phyloP scores from a whole-genome alignment of 495 filamentous ascomycete species.

The Talaromyces liani region DNA sequence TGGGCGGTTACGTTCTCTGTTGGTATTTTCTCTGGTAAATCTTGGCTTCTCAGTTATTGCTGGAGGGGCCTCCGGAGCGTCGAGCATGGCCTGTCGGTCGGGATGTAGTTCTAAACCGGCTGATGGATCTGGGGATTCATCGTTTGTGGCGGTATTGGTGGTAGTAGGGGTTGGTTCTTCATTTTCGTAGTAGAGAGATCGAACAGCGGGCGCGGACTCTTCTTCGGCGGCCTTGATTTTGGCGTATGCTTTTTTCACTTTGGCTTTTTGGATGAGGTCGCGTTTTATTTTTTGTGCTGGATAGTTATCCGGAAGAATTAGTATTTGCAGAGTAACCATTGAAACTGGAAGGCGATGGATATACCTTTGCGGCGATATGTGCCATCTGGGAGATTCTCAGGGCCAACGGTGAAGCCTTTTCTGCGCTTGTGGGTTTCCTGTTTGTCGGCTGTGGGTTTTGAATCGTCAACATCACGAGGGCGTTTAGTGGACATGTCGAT shows the following conservation, averaged over 20 bases:
- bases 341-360: constrained; percentile 9
- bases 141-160: constrained; percentile 19
- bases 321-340: not conserved
- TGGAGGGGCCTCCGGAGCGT: not conserved
- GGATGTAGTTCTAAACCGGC: constrained; percentile 58
- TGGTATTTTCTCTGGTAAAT: constrained; percentile 12
- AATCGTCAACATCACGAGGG: constrained; percentile 41
- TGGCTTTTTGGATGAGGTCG: constrained; percentile 85
- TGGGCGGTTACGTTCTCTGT: constrained; percentile 15
- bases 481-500: constrained; percentile 58
- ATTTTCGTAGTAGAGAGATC: constrained; percentile 26
- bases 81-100: constrained; percentile 47
- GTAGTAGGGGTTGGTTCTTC: constrained; percentile 11
- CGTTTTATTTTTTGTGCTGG: constrained; percentile 87
- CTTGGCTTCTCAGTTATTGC: constrained; percentile 4
- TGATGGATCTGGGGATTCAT: constrained; percentile 13
- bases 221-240: constrained; percentile 69
- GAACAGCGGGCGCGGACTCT: constrained; percentile 30
- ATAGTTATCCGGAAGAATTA: constrained; percentile 2
- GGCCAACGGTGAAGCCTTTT: constrained; percentile 74
- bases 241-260: constrained; percentile 86
- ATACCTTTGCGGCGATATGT: constrained; percentile 83
- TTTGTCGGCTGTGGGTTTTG: constrained; percentile 14
- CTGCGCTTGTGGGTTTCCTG: constrained; percentile 47
- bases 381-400: constrained; percentile 89